These are phyloP conservation scores for Filosporella fistucella DNA, from an alignment of 495 filamentous ascomycete species.

Conservation along the genomic window DNA sequence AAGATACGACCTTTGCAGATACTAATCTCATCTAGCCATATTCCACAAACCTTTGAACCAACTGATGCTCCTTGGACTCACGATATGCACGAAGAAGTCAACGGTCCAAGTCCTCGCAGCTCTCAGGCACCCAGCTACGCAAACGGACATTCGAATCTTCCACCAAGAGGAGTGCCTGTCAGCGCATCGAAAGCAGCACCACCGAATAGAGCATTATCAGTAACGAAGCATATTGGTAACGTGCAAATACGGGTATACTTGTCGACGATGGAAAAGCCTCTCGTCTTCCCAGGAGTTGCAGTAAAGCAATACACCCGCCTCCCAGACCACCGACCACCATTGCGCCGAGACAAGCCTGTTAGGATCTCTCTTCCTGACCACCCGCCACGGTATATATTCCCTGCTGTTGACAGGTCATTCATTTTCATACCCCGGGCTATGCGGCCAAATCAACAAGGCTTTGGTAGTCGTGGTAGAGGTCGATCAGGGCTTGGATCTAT, in stretches of 20 bases:
- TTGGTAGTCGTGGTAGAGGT: slow-evolving; percentile 64
- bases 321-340: slow-evolving; percentile 88
- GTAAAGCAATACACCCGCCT: slow-evolving; percentile 87
- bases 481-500: slow-evolving; percentile 61
- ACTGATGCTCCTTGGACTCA: slow-evolving; percentile 82
- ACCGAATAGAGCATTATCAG: slow-evolving; percentile 57
- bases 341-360: slow-evolving; percentile 95
- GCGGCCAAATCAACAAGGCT: slow-evolving; percentile 84
- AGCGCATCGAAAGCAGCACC: slow-evolving; percentile 37
- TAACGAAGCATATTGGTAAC: slow-evolving; percentile 63
- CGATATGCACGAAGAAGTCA: slow-evolving; percentile 87
- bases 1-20: not conserved
- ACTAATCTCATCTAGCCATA: slow-evolving; percentile 18
- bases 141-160: slow-evolving; percentile 29
- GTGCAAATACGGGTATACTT: slow-evolving; percentile 79
- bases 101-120: slow-evolving; percentile 28
- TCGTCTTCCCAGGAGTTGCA: slow-evolving; percentile 65
- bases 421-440: slow-evolving; percentile 96
- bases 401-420: slow-evolving; percentile 83
- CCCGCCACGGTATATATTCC: slow-evolving; percentile 83
- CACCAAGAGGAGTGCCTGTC: slow-evolving; percentile 37
- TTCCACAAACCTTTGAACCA: slow-evolving; percentile 41
- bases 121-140: slow-evolving; percentile 31
- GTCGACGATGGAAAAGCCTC: slow-evolving; percentile 65
- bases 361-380: slow-evolving; percentile 84